Percentiles rank a stretch among this genome's conserved stretches.
Evolutionary conservation across 2,329 filamentous ascomycete genomes (phyloP).

Genomic region (Pseudopyrenochaeta lycopersici): DNA sequence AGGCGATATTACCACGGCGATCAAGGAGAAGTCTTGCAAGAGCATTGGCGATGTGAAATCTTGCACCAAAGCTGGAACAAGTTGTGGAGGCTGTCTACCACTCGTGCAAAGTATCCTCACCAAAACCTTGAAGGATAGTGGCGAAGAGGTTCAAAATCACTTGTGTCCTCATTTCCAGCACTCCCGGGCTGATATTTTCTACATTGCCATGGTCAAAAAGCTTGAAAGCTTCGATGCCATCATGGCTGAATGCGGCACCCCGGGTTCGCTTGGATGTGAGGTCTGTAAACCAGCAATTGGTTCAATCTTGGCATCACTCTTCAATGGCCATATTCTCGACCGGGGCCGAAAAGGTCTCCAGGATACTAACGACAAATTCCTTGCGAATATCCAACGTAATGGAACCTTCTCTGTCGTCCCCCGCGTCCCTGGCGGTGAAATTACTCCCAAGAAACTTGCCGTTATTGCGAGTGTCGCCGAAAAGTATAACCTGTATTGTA

Average conservation of each 20-base stretch:
- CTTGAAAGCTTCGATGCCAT: slow-evolving; percentile 76
- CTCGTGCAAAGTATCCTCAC: slow-evolving; percentile 91
- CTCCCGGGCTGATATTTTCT: slow-evolving; percentile 87
- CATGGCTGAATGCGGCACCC: slow-evolving; percentile 79
- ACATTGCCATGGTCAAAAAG: slow-evolving; percentile 84
- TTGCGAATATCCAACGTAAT: slow-evolving; percentile 91
- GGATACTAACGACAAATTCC: slow-evolving; percentile 88
- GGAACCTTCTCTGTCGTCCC: slow-evolving; percentile 91
- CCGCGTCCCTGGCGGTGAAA: slow-evolving; percentile 83
- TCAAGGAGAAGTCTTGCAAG: slow-evolving; percentile 83
- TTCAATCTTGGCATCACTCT: slow-evolving; percentile 82
- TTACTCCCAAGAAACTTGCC: slow-evolving; percentile 85
- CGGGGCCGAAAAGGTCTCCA: slow-evolving; percentile 76
- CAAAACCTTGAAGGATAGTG: slow-evolving; percentile 84
- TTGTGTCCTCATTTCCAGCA: slow-evolving; percentile 85
- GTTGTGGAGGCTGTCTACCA: slow-evolving; percentile 90
- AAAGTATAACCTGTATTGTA: slow-evolving; percentile 85
- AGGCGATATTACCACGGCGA: slow-evolving; percentile 74
- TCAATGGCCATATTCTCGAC: slow-evolving; percentile 84
- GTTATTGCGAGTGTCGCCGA: slow-evolving; percentile 84
- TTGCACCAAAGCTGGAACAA: slow-evolving; percentile 90
- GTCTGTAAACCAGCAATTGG: slow-evolving; percentile 84
- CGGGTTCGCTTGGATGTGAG: slow-evolving; percentile 81
- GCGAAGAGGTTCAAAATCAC: slow-evolving; percentile 86
- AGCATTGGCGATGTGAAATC: slow-evolving; percentile 84